A percentile compares a stretch with the other conserved stretches of the same genome.
These are phyloP conservation scores for Lipomyces yamanashiensis DNA, from an alignment of 805 yeast species.

Conservation along the genomic window DNA sequence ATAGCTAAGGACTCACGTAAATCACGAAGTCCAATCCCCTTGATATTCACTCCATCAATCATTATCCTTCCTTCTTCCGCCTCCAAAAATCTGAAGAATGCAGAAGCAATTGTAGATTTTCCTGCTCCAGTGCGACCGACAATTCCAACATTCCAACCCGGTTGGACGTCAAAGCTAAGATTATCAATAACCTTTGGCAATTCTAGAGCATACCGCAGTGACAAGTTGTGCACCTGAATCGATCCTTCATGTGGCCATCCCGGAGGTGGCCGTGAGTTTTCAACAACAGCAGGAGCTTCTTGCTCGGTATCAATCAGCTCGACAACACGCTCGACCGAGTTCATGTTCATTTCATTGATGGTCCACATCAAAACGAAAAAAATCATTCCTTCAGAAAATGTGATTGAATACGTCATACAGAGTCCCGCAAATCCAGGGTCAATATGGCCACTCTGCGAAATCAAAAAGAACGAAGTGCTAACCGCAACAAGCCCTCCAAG, in stretches of 20 bases:
- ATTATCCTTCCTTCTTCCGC: conserved; percentile 56
- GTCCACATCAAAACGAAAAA: conserved; percentile 94
- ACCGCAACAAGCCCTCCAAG: conserved; percentile 83
- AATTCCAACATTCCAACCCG: conserved; percentile 75
- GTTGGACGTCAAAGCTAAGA: conserved; percentile 72
- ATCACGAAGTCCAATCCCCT: conserved; percentile 65
- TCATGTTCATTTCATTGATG: conserved; percentile 76
- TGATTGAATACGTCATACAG: conserved; percentile 84
- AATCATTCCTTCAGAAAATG: conserved; percentile 90
- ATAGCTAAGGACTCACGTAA: conserved; percentile 73
- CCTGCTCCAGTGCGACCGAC: conserved; percentile 95
- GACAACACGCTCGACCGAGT: conserved; percentile 71
- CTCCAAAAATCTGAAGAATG: conserved; percentile 70
- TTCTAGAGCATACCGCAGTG: conserved; percentile 67
- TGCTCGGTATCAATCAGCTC: conserved; percentile 68
- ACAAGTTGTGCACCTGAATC: conserved; percentile 59
- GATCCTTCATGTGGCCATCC: conserved; percentile 71
- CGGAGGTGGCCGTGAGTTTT: conserved; percentile 50
- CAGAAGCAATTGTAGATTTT: conserved; percentile 73
- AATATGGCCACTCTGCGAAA: conserved; percentile 49
- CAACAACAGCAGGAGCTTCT: conserved; percentile 64
- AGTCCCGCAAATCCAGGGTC: conserved; percentile 96
- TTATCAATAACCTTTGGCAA: conserved; percentile 85
- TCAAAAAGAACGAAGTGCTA: conserved; percentile 58
- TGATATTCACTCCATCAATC: conserved; percentile 73